Base-by-base conservation (phyloP, 2,329 filamentous ascomycete species). In the Hypoxylon sp. region DNA sequence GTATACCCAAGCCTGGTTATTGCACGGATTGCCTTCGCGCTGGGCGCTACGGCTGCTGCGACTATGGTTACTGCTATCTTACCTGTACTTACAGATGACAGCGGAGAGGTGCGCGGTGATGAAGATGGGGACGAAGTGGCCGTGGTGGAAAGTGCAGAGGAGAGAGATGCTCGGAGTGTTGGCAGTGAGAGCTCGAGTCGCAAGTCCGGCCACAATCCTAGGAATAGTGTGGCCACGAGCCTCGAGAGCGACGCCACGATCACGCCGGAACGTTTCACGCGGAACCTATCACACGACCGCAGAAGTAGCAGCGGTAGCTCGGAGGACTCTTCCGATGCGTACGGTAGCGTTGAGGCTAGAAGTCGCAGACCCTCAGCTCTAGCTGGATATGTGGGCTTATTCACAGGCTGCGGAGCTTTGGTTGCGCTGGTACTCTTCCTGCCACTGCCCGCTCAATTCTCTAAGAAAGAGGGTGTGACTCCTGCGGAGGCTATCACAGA, bases 61-160 rank as follows among this genome's bases (percentile, higher is more conserved):
- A 98, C 96, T 1, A 99, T 99, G 96, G 96, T 99, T 19, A 98
- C 96, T 7, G 96, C 96, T 2, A 93, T 97, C 49, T 84, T 99
- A 23, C 96, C 96, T 1, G 90, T 87, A 10, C 80, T 91, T 71
- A 90, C 88, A 4, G 86, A 86, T 68, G 86, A 88, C 32, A 80
- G 76, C 41, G 76, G 76, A 41, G 70, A 55, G 36, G n/a, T 7
- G 52, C 19, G 17, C 13, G 38, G 74, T 41, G 75, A 43, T 72
- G 63, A 62, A 69, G 71, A 55, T 55, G 41, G 60, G 51, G 65
- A 69, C 58, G 67, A 75, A 65, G 68, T 76, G 75, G 66, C 74
- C 1, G 70, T 63, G 49, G 62, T 61, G 72, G 72, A 58, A 58
- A 32, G 56, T 46, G 53, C 23, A 7, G 23, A 53, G 32, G 65